These are phyloP conservation scores for Eragrostis curvula DNA, from an alignment of 176 grass and related monocot species.

Conservation along the genomic window DNA sequence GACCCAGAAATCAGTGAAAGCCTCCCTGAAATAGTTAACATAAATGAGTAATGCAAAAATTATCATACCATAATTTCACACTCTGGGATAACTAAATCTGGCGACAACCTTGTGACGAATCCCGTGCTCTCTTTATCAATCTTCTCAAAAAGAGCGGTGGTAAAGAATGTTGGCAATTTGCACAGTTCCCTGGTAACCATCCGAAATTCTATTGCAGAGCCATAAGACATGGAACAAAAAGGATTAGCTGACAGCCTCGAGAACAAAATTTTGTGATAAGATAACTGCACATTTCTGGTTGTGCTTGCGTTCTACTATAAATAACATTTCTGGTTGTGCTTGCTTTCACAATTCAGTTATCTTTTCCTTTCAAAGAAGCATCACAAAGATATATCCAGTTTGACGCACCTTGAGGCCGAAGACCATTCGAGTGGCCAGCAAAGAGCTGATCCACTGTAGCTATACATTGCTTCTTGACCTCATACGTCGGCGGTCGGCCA, in stretches of 20 bases:
- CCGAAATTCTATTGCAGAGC: conserved; percentile 72
- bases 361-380: not conserved
- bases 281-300: not conserved
- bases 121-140: conserved; percentile 68
- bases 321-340: conserved; percentile 7
- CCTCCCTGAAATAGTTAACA: conserved; percentile 64
- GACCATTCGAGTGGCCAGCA: conserved; percentile 60
- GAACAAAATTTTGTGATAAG: conserved; percentile 27
- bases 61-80: not conserved
- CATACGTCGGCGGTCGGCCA: conserved; percentile 60
- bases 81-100: conserved; percentile 14
- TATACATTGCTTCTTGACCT: conserved; percentile 70
- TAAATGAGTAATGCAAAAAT: not conserved
- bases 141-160: conserved; percentile 78
- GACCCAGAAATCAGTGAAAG: conserved; percentile 88
- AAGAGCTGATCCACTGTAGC: conserved; percentile 70
- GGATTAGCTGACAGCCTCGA: conserved; percentile 13
- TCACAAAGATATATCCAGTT: not conserved
- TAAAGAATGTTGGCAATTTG: conserved; percentile 89
- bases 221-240: not conserved
- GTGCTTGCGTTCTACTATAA: not conserved
- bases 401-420: conserved; percentile 68
- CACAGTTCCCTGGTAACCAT: conserved; percentile 95
- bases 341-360: conserved; percentile 8
- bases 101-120: conserved; percentile 69